phyloP scores from a whole-genome alignment of 2,329 filamentous ascomycete genomes.

The Talaromyces verruculosus region DNA sequence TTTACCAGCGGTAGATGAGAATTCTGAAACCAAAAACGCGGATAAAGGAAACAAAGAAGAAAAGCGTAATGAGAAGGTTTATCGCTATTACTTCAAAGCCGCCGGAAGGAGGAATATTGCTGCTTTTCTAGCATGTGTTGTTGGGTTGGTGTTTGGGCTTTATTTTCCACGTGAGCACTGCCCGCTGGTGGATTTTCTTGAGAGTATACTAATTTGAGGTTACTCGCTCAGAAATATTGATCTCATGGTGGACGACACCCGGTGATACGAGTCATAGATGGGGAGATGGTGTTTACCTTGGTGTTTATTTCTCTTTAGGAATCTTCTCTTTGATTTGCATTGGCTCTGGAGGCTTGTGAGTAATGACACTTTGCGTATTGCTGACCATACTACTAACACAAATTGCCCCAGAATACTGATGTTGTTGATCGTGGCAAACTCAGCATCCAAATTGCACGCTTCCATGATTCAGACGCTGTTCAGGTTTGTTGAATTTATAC shows the following conservation, averaged over 20 bases:
- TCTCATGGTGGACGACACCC: background rate
- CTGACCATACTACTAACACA: background rate
- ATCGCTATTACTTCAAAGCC: background rate
- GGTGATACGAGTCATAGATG: background rate
- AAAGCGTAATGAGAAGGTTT: background rate
- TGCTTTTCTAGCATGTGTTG: background rate
- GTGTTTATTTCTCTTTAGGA: background rate
- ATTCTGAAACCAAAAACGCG: background rate
- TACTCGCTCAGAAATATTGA: background rate
- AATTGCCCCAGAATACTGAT: background rate
- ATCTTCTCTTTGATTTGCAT: background rate
- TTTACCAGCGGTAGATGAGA: background rate
- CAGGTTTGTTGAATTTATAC: background rate
- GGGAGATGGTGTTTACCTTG: background rate
- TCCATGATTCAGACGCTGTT: background rate
- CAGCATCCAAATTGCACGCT: background rate
- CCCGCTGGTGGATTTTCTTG: no score
- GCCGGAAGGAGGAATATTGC: background rate
- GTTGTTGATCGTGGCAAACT: background rate
- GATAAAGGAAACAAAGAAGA: background rate
- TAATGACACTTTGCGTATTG: background rate
- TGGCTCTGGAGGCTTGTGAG: background rate
- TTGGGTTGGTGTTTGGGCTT: conserved; percentile 2
- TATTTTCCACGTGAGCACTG: background rate
- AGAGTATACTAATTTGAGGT: no score